Conservation (phyloP, 2,329 filamentous ascomycete genomes). For the Scedosporium dehoogii region DNA sequence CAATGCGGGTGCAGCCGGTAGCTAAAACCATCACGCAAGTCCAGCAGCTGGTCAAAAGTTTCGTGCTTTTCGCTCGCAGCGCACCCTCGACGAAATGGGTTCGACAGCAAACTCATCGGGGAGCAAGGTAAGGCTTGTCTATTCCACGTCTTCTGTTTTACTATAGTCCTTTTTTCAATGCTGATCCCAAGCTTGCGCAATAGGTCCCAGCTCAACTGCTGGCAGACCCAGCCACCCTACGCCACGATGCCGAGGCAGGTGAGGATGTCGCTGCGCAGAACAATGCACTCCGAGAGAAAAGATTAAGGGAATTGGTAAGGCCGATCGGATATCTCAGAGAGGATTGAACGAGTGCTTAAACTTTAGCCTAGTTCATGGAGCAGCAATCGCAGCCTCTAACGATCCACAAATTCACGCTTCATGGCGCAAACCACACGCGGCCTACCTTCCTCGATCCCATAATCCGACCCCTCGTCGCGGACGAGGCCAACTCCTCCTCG, state of each 20-base stretch:
- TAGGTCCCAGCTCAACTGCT: constrained; percentile 1
- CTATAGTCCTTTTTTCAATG: not conserved
- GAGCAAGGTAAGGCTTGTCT: not conserved
- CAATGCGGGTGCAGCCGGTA: not conserved
- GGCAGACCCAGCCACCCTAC: constrained; percentile 8
- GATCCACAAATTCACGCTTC: constrained; percentile 73
- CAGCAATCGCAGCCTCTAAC: constrained; percentile 83
- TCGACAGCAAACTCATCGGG: not conserved
- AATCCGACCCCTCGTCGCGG: constrained; percentile 66
- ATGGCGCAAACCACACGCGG: constrained; percentile 77
- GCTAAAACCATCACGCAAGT: not conserved
- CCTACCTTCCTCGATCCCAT: constrained; percentile 72
- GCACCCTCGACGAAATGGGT: not conserved
- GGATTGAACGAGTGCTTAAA: not conserved
- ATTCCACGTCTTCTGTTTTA: not conserved
- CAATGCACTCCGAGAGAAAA: constrained; percentile 9
- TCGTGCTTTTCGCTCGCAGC: not conserved
- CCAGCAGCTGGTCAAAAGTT: not conserved
- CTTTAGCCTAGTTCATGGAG: constrained; percentile 52
- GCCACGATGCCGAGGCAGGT: constrained; percentile 9
- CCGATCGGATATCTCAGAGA: not conserved
- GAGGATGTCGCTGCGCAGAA: constrained; percentile 11
- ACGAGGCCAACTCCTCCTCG: constrained; percentile 55
- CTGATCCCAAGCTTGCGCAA: not conserved
- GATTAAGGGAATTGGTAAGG: constrained; percentile 10